A percentile compares a stretch with the other conserved stretches of the same genome.
phyloP scores from a whole-genome alignment of 768 basidiomycete species.

The Pisolithus marmoratus region DNA sequence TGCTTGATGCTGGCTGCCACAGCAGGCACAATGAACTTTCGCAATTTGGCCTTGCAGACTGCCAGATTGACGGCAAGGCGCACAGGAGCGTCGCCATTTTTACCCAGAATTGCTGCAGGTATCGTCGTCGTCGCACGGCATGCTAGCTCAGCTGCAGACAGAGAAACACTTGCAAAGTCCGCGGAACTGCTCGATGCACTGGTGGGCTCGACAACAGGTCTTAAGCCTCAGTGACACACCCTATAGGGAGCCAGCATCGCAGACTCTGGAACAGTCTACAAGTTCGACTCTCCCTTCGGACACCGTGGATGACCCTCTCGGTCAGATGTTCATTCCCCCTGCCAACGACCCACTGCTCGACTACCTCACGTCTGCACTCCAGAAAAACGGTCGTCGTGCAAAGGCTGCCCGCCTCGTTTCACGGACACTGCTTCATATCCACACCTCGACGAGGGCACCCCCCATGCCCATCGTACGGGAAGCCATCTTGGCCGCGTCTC shows the following conservation, averaged over 20 bases:
- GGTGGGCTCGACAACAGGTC: slow-evolving; percentile 17
- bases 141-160: slow-evolving; percentile 15
- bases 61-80: not conserved
- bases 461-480: slow-evolving; percentile 74
- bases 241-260: not conserved
- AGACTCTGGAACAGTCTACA: not conserved
- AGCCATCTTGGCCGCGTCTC: slow-evolving; percentile 65
- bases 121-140: slow-evolving; percentile 1
- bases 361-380: slow-evolving; percentile 57
- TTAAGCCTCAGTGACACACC: slow-evolving; percentile 8
- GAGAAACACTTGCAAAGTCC: slow-evolving; percentile 19
- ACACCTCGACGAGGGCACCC: slow-evolving; percentile 68
- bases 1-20: not conserved
- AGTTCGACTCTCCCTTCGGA: not conserved
- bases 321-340: slow-evolving; percentile 58
- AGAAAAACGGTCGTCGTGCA: slow-evolving; percentile 60
- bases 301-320: not conserved
- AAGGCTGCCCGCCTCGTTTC: slow-evolving; percentile 52
- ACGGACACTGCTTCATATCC: slow-evolving; percentile 64
- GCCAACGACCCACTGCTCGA: slow-evolving; percentile 67
- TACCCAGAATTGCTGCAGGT: not conserved
- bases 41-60: slow-evolving; percentile 4
- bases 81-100: not conserved
- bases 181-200: slow-evolving; percentile 18
- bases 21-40: slow-evolving; percentile 6